Evolutionary conservation across 2,329 filamentous ascomycete species (phyloP).

Genomic region (Cercospora beticola): DNA sequence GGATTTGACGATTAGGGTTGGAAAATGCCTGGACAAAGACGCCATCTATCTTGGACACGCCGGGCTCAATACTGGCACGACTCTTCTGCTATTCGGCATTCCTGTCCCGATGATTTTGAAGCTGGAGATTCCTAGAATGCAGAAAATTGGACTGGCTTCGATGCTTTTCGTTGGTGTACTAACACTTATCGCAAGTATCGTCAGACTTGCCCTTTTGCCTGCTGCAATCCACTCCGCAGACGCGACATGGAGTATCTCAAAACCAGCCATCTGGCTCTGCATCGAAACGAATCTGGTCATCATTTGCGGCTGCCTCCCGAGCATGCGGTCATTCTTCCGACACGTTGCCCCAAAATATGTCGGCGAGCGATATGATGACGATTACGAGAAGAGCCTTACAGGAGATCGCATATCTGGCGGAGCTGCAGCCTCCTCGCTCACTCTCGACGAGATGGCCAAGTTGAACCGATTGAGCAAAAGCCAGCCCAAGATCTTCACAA

Average conservation of each 20-base stretch:
- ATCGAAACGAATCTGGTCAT: slow-evolving; percentile 21
- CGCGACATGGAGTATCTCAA: slow-evolving; percentile 15
- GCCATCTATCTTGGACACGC: slow-evolving; percentile 16
- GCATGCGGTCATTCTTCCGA: slow-evolving; percentile 18
- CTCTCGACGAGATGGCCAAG: slow-evolving; percentile 18
- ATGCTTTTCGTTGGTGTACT: slow-evolving; percentile 19
- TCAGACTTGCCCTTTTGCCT: slow-evolving; percentile 18
- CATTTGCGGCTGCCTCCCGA: slow-evolving; percentile 22
- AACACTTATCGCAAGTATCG: slow-evolving; percentile 15
- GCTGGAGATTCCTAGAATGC: slow-evolving; percentile 5
- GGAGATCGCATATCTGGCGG: no score
- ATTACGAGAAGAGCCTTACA: neutral
- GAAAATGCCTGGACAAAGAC: slow-evolving; percentile 16
- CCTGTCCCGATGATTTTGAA: slow-evolving; percentile 13
- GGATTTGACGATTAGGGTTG: slow-evolving; percentile 14
- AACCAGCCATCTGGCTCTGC: slow-evolving; percentile 22
- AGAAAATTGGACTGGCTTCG: slow-evolving; percentile 17
- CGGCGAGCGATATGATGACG: slow-evolving; percentile 5
- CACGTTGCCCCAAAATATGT: slow-evolving; percentile 20
- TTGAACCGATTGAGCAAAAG: slow-evolving; percentile 2
- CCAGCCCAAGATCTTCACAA: slow-evolving; percentile 3
- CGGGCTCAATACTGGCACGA: slow-evolving; percentile 19
- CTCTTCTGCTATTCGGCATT: slow-evolving; percentile 15
- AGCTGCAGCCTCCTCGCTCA: neutral
- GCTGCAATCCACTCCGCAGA: slow-evolving; percentile 12